phyloP scores from a whole-genome alignment of 257 asterid genomes.

The Solanum ahanhuiri region DNA sequence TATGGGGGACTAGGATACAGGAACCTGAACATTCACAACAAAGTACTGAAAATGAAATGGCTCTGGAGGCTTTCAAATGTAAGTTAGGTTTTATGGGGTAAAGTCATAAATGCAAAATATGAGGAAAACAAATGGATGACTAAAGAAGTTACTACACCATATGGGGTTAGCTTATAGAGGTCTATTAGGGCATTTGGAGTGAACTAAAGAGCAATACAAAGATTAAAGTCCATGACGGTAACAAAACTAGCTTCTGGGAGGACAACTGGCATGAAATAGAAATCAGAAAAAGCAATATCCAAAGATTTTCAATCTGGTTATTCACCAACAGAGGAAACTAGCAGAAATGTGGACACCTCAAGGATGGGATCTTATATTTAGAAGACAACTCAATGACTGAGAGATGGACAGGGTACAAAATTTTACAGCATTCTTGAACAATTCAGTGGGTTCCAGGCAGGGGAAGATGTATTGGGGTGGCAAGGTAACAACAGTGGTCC shows the following conservation, averaged over 20 bases:
- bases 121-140: not conserved
- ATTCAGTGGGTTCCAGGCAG: not conserved
- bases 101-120: not conserved
- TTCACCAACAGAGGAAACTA: not conserved
- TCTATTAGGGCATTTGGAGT: not conserved
- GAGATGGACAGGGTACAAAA: not conserved
- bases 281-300: not conserved
- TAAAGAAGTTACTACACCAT: not conserved
- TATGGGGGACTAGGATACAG: not conserved
- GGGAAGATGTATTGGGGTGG: not conserved
- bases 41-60: no score
- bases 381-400: not conserved
- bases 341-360: not conserved
- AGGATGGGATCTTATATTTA: not conserved
- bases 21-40: no score
- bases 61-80: no score
- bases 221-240: not conserved
- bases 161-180: not conserved
- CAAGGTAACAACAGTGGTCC: not conserved
- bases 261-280: not conserved
- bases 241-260: not conserved
- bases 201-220: not conserved
- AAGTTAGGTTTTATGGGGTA: not conserved
- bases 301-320: no score
- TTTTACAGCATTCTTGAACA: not conserved